Percentiles rank a stretch among this genome's conserved stretches.
phyloP scores from a whole-genome alignment of 768 basidiomycete species.

The Phlebiopsis gigantea region DNA sequence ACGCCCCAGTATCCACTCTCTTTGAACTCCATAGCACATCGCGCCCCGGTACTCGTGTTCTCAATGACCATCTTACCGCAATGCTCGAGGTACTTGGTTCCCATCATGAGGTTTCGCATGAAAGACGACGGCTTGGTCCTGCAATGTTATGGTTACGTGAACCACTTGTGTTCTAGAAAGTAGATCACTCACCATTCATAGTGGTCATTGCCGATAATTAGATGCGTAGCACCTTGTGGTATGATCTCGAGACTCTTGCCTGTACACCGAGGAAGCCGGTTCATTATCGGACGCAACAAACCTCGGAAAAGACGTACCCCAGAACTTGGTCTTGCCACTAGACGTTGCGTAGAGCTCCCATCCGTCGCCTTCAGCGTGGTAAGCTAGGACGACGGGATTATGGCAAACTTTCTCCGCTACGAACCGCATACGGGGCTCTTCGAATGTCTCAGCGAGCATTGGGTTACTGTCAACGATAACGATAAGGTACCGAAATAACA shows the following conservation, averaged over 20 bases:
- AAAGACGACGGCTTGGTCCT: slow-evolving; percentile 89
- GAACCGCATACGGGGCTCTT: slow-evolving; percentile 75
- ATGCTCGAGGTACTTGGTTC: slow-evolving; percentile 87
- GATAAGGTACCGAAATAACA: background rate
- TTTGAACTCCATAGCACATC: slow-evolving; percentile 79
- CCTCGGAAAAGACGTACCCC: slow-evolving; percentile 53
- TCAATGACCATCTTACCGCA: slow-evolving; percentile 73
- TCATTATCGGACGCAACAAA: slow-evolving; percentile 12
- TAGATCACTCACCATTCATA: slow-evolving; percentile 56
- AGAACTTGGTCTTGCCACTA: slow-evolving; percentile 84
- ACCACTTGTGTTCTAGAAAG: background rate
- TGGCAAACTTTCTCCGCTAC: slow-evolving; percentile 87
- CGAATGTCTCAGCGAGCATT: slow-evolving; percentile 85
- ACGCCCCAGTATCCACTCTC: slow-evolving; percentile 80
- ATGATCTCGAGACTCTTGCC: slow-evolving; percentile 90
- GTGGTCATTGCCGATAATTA: slow-evolving; percentile 60
- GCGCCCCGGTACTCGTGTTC: slow-evolving; percentile 48
- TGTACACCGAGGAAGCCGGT: slow-evolving; percentile 25
- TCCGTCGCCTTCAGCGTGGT: slow-evolving; percentile 72
- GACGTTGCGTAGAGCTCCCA: slow-evolving; percentile 77
- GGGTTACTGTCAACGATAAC: slow-evolving; percentile 54
- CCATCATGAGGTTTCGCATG: slow-evolving; percentile 85
- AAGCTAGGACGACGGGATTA: slow-evolving; percentile 79
- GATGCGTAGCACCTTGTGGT: slow-evolving; percentile 64
- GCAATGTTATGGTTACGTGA: background rate